Conservation (phyloP, 2,329 filamentous ascomycete species). For the Trichoderma hamatum region DNA sequence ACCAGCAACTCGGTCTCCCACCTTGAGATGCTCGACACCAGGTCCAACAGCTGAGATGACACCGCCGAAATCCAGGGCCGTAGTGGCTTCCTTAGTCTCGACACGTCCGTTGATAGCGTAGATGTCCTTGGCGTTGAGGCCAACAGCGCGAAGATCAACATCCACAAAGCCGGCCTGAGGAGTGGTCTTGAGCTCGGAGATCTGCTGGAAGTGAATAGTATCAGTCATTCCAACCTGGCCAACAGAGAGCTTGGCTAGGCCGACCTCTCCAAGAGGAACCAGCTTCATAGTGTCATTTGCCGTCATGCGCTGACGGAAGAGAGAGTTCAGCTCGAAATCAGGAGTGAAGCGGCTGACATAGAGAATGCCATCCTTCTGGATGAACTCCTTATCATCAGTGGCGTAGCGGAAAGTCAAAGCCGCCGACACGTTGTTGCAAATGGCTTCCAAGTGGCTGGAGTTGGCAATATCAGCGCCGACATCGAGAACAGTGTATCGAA, state of each 20-base stretch:
- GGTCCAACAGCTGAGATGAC: constrained; percentile 32
- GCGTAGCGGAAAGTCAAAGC: not conserved
- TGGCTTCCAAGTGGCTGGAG: not conserved
- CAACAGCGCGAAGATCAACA: constrained; percentile 22
- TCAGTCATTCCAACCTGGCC: constrained; percentile 27
- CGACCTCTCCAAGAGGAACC: constrained; percentile 5
- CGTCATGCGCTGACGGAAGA: constrained; percentile 28
- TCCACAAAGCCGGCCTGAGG: constrained; percentile 22
- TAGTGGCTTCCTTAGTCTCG: constrained; percentile 38
- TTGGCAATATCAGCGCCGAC: not conserved
- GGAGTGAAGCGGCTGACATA: constrained; percentile 34
- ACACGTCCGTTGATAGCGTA: constrained; percentile 35
- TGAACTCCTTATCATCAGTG: constrained; percentile 15
- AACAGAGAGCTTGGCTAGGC: constrained; percentile 27
- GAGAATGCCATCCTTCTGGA: constrained; percentile 9
- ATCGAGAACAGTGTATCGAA: constrained; percentile 10
- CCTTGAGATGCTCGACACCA: constrained; percentile 28
- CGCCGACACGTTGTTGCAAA: not conserved
- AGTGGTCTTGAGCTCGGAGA: constrained; percentile 1
- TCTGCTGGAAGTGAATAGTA: constrained; percentile 32
- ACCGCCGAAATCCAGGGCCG: constrained; percentile 34
- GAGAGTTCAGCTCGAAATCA: constrained; percentile 30
- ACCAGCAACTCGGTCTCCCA: constrained; percentile 36
- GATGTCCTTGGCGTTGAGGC: constrained; percentile 35
- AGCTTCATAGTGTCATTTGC: not conserved